Percentiles rank a stretch among this genome's conserved stretches.
phyloP scores from a whole-genome alignment of 371 early-diverging fungal genomes.

The Mortierella sp. region DNA sequence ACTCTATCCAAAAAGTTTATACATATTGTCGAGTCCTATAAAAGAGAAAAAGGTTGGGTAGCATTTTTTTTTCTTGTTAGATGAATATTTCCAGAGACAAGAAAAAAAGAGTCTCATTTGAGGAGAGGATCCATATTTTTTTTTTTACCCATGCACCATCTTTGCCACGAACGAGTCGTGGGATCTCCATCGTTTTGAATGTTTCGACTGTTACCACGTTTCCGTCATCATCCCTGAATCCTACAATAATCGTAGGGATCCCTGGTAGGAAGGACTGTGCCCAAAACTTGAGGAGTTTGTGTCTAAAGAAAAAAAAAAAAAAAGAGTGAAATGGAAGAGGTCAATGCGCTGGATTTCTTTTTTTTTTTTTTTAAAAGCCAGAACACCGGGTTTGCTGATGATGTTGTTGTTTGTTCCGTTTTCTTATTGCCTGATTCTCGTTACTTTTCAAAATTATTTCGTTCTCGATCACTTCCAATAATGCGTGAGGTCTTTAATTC shows the following conservation, averaged over 20 bases:
- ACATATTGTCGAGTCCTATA: slow-evolving; percentile 67
- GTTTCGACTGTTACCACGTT: slow-evolving; percentile 65
- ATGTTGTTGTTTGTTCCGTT: background rate
- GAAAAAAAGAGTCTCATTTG: background rate
- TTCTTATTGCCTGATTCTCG: too few relatives aligned
- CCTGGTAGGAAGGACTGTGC: slow-evolving; percentile 94
- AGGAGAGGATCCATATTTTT: too few relatives aligned
- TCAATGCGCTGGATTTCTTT: background rate
- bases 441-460: slow-evolving; percentile 75
- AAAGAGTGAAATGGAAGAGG: background rate
- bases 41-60: background rate
- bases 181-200: slow-evolving; percentile 85
- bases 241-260: slow-evolving; percentile 84
- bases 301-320: slow-evolving; percentile 55
- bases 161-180: slow-evolving; percentile 77
- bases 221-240: slow-evolving; percentile 87
- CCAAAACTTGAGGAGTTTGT: slow-evolving; percentile 91
- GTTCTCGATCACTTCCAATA: slow-evolving; percentile 66
- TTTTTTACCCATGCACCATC: slow-evolving; percentile 72
- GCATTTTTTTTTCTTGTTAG: background rate
- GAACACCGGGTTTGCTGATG: too few relatives aligned
- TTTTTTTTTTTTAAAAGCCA: slow-evolving; percentile 59
- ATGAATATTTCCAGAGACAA: background rate
- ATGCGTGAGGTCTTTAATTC: slow-evolving; percentile 92
- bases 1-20: slow-evolving; percentile 71